Conservation (phyloP, 495 filamentous ascomycete species). For the Neurospora cerealis region DNA sequence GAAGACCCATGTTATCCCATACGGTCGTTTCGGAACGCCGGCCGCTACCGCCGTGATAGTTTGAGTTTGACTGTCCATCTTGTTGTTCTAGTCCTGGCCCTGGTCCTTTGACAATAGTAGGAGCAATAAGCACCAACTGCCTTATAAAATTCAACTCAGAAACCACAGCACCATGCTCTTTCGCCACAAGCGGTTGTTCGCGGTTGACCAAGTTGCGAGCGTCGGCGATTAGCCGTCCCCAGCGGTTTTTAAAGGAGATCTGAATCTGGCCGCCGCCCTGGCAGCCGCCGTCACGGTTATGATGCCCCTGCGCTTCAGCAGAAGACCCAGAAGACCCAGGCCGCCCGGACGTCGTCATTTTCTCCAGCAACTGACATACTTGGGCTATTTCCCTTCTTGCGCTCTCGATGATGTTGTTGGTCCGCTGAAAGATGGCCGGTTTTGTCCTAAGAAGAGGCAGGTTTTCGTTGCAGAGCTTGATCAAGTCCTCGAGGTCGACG, state of each 20-base stretch:
- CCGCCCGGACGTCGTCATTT: not conserved
- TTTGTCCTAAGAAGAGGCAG: slow-evolving; percentile 3
- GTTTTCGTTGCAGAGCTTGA: slow-evolving; percentile 10
- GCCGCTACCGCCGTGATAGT: slow-evolving; percentile 39
- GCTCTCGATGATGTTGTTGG: slow-evolving; percentile 10
- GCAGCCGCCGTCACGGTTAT: not conserved
- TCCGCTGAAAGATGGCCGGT: slow-evolving; percentile 3
- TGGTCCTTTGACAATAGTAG: slow-evolving; percentile 28
- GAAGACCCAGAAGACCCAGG: not conserved
- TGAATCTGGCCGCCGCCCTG: not conserved
- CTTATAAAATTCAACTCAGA: slow-evolving; percentile 43
- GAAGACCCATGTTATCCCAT: slow-evolving; percentile 41
- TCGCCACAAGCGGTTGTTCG: slow-evolving; percentile 7
- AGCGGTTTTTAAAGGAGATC: not conserved
- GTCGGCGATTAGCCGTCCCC: slow-evolving; percentile 1
- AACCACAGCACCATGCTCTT: slow-evolving; percentile 7
- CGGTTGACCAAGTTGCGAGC: not conserved
- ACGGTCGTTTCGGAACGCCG: slow-evolving; percentile 46
- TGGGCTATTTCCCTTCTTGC: slow-evolving; percentile 2
- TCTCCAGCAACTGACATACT: slow-evolving; percentile 10
- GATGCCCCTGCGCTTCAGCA: not conserved
- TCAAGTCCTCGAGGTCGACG: slow-evolving; percentile 10
- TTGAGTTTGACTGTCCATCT: not conserved
- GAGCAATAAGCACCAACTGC: slow-evolving; percentile 42
- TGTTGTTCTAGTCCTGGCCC: not conserved